Base-by-base conservation (phyloP, 768 basidiomycete genomes). In the Boletus patriciae region DNA sequence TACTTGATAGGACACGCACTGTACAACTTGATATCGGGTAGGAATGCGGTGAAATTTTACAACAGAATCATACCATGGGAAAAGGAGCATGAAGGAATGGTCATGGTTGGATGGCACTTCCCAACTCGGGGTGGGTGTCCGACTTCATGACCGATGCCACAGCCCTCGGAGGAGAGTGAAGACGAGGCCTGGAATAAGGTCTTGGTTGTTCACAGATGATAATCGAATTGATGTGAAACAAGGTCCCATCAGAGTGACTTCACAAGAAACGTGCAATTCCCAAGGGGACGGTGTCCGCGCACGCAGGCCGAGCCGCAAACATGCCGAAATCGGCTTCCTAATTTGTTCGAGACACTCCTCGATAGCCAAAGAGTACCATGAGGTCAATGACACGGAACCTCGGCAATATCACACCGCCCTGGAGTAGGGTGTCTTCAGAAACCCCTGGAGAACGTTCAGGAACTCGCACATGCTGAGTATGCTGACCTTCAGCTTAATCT, bases 11-110 rank as follows among this genome's bases (percentile, higher is more conserved):
- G n/a, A 10, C 23, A 21, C 19, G 12, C 27, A 45, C 9, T 29
- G 27, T 34, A 6, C n/a, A 46, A 15, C 51, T n/a, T 19, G 45
- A 34, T 19, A 52, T 46, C 43, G 40, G 50, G 29, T 51, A 46
- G 41, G 11, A 46, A 15, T n/a, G 23, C 31, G 18, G 21, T 36
- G 9, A 31, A 31, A 18, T 6, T 18, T 6, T 2, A 21, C 31
- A 21, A 16, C 31, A 23, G 18, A 50, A 34, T 38, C 16, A 15
- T 23, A 48, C 43, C 62, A 64, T 53, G 56, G 38, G 52, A 46
- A 51, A 34, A 12, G 29, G 29, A n/a, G 29, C 18, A 57, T 54
- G 51, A 55, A 53, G 56, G 46, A 27, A 37, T 15, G 18, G 23
- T 44, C 44, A 15, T 31, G 36, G 41, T 50, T 42, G 27, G 21